Evolutionary conservation across 257 asterid genomes (phyloP), one percentile per base, ranked within the genome.

Genomic region (Jacaranda mimosifolia): DNA sequence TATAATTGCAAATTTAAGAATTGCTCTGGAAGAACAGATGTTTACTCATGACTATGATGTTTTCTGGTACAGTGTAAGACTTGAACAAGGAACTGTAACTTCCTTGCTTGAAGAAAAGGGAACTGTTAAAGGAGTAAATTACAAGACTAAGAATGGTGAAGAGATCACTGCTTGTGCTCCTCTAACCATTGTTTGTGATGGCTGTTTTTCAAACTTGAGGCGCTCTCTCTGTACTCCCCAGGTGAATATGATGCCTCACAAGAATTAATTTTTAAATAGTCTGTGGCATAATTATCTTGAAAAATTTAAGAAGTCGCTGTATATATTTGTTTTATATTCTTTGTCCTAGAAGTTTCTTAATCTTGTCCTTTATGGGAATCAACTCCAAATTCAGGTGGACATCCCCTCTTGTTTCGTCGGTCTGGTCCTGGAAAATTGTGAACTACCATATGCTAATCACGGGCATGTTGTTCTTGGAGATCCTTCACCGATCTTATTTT

Each of bases 1-100:
- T 26, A 26, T 26, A 26, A 26, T 26, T 26, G 1, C 1, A 2
- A 26, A 26, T 2, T 26, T 26, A 26, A 26, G 32, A 26, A 26
- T 26, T 26, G 32, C 32, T 26, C 32, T 26, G 32, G 32, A 14
- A 52, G 42, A 63, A 13, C 18, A 13, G 53, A 55, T 14, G 15
- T 70, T 78, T 26, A 46, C 62, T 81, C 57, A 62, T 59, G 42
- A 11, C 9, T 36, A 7, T 60, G 3, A 72, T 83, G 10, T 8
- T 79, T 78, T 76, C 14, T 68, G 68, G 55, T 75, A 65, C 86
- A 93, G 98, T 68, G 90, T 93, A 49, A 84, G 82, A 67, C 83
- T 91, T 26, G 96, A 88, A 76, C 95, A 91, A 68, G 98, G 97
- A 67, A 87, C 98, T 4, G 96, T 93, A 32, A 91, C 96, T 7